phyloP scores from a whole-genome alignment of 2,329 filamentous ascomycete genomes.

The Elsinoe necatrix region DNA sequence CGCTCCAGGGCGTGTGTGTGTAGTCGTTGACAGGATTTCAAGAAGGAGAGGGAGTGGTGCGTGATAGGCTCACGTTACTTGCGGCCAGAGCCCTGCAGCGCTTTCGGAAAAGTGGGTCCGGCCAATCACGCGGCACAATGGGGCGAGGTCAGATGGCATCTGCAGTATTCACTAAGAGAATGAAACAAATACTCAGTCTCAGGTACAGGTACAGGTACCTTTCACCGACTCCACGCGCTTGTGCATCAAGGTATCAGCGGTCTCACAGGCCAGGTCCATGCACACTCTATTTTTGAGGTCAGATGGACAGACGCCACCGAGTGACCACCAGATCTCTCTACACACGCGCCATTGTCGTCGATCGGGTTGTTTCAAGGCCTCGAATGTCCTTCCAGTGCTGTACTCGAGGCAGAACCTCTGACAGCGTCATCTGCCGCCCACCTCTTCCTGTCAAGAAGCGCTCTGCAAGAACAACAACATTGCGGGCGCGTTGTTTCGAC shows the following conservation, averaged over 20 bases:
- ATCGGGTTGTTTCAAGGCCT: constrained; percentile 2
- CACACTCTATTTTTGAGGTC: constrained; percentile 14
- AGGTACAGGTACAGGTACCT: not conserved
- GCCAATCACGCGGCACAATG: constrained; percentile 9
- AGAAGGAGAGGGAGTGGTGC: constrained; percentile 10
- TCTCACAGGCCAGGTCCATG: constrained; percentile 1
- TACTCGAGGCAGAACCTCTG: not conserved
- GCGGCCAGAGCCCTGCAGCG: constrained; percentile 10
- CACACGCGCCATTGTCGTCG: not conserved
- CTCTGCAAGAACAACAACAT: not conserved
- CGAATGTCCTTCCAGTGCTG: not conserved
- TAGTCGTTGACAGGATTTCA: constrained; percentile 7
- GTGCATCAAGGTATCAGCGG: no score
- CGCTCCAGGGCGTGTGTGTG: constrained; percentile 4
- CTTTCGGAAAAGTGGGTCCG: not conserved
- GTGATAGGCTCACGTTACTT: constrained; percentile 11
- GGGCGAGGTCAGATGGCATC: not conserved
- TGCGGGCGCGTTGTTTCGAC: constrained; percentile 9
- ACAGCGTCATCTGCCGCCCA: constrained; percentile 15
- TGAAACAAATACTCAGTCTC: not conserved
- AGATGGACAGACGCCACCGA: constrained; percentile 10
- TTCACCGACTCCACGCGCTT: constrained; percentile 6
- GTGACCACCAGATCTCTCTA: not conserved
- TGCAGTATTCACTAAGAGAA: not conserved
- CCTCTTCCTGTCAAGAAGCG: no score